These are phyloP conservation scores for Mycena vulgaris DNA, from an alignment of 768 basidiomycete genomes.

Conservation along the genomic window DNA sequence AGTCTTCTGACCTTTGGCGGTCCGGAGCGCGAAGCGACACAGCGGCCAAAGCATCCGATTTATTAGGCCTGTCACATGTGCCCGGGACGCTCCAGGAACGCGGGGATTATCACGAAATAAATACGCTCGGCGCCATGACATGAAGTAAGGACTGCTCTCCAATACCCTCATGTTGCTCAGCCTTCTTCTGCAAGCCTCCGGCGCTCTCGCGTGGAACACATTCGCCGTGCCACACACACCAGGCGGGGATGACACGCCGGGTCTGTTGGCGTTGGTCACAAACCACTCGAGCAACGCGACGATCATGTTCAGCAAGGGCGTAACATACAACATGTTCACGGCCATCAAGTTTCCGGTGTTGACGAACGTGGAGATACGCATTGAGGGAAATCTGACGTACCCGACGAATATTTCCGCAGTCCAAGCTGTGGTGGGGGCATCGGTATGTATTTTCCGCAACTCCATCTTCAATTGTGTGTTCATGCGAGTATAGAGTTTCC, in stretches of 20 bases:
- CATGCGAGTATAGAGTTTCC: conserved; percentile 51
- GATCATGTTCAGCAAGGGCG: conserved; percentile 70
- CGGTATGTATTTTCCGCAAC: conserved; percentile 45
- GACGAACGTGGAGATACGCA: conserved; percentile 69
- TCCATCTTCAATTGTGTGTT: conserved; percentile 32
- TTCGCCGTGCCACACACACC: conserved; percentile 65
- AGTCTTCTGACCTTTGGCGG: neutral
- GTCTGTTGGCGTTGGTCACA: conserved; percentile 60
- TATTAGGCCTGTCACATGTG: conserved; percentile 10
- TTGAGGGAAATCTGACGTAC: conserved; percentile 73
- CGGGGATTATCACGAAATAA: conserved; percentile 12
- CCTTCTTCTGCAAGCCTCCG: conserved; percentile 42
- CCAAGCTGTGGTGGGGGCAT: conserved; percentile 64
- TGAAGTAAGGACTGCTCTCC: neutral
- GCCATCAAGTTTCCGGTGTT: conserved; percentile 70
- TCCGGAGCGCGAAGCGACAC: neutral
- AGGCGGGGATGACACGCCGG: conserved; percentile 68
- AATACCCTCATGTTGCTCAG: conserved; percentile 21
- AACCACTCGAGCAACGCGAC: conserved; percentile 60
- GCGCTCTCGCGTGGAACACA: conserved; percentile 60
- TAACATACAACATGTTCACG: conserved; percentile 74
- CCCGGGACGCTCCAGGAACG: neutral
- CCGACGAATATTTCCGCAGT: conserved; percentile 65
- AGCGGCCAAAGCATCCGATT: neutral
- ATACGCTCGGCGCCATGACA: neutral